A percentile compares a stretch with the other conserved stretches of the same genome.
Conservation (phyloP, 75 land plant species). For the Cryptomeria japonica region DNA sequence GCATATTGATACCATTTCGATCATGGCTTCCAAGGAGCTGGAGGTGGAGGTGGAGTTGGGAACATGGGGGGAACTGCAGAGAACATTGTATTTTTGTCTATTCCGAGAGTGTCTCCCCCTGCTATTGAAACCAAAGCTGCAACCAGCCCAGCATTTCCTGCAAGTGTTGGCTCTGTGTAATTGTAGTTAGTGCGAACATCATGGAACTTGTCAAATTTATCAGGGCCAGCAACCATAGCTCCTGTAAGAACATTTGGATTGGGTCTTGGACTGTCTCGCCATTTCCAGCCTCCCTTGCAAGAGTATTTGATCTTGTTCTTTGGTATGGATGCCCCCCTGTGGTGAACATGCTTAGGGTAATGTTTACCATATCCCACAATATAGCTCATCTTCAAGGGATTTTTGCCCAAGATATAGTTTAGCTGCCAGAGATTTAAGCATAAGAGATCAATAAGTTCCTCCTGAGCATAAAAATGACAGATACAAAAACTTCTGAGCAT, state of each 20-base stretch:
- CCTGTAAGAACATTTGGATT: constrained; percentile 68
- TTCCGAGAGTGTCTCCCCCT: constrained; percentile 21
- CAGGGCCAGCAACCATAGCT: constrained; percentile 88
- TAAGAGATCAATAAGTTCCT: constrained; percentile 3
- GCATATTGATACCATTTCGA: not conserved
- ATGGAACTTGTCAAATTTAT: constrained; percentile 47
- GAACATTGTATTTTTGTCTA: constrained; percentile 78
- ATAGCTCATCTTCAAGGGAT: constrained; percentile 86
- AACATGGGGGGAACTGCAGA: constrained; percentile 74
- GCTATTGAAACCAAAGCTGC: constrained; percentile 76
- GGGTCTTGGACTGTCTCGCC: constrained; percentile 40
- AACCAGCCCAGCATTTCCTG: constrained; percentile 81
- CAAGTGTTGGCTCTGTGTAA: constrained; percentile 80
- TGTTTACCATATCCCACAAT: constrained; percentile 75
- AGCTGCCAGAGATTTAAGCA: constrained; percentile 34
- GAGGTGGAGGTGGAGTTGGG: constrained; percentile 80
- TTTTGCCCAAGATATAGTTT: constrained; percentile 83
- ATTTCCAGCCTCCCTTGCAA: constrained; percentile 54
- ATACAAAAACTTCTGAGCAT: not conserved
- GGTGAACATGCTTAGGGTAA: constrained; percentile 87
- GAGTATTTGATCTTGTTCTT: constrained; percentile 29
- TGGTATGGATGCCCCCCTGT: constrained; percentile 82
- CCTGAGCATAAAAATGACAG: not conserved
- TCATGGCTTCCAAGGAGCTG: constrained; percentile 78
- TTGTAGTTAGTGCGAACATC: constrained; percentile 51